Base-by-base conservation (phyloP, 805 yeast genomes). In the Teunomyces tritomae region DNA sequence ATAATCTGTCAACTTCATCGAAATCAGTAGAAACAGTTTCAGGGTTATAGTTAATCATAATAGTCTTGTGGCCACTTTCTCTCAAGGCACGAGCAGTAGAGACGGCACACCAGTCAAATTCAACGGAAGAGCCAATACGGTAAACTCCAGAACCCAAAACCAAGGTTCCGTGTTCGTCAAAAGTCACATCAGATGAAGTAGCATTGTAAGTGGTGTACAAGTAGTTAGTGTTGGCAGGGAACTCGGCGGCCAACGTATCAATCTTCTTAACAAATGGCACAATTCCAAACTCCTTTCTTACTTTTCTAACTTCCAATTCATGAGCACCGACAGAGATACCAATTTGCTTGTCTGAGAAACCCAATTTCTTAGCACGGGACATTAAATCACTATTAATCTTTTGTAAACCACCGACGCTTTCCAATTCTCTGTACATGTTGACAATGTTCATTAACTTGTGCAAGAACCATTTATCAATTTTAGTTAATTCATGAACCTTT, bases 91-190 rank as follows among this genome's bases (percentile, higher is more conserved):
- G 84, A 48, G 96, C 97, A 49, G 99, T 87, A 54, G 94, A 82
- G 54, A 92, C 99, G 47, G 98, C 99, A 79, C 99, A 92, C 99
- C 99, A 92, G 71, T 92, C 99, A 62, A 92, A 92, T 74, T 94
- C 99, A 47, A 92, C 99, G 28, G 97, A 90, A 1, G 97, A 91
- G 50, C 99, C 99, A 68, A 92, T 92, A 71, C 99, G 83, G 81
- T 92, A 92, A 44, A 94, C 99, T 76, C 99, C 98, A n/a, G 97
- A 90, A 46, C 98, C 99, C 59, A 92, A 78, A 35, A 92, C 98
- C 82, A 94, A 76, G 51, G 94, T 86, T 63, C 98, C 98, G 56
- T 87, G 79, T 50, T 92, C 98, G 60, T 86, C 81, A 64, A 92
- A 94, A 39, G 75, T 79, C 43, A 92, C 85, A 68, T 92, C 99